Evolutionary conservation across 768 basidiomycete species (phyloP).

Genomic region (Lactifluus hygrophoroides): DNA sequence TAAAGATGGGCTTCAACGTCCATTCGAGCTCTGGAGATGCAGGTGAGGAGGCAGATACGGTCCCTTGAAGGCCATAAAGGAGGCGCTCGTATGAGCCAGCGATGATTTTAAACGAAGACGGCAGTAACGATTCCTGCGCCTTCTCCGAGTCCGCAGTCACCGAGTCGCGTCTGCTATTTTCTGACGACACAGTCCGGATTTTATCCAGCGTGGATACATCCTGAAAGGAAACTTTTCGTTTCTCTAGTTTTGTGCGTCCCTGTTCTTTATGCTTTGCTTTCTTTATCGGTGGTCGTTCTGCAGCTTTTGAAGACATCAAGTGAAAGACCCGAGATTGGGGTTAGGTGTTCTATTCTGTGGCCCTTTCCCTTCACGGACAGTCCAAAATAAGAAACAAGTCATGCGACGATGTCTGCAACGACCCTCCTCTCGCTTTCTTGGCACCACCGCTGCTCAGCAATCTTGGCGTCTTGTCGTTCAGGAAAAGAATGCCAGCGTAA

Average conservation of each 20-base stretch:
- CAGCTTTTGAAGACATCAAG: background rate
- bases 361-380: background rate
- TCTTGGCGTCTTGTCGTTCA: conserved; percentile 14
- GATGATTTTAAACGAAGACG: conserved; percentile 72
- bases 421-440: conserved; percentile 1
- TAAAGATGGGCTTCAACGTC: conserved; percentile 72
- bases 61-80: conserved; percentile 80
- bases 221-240: background rate
- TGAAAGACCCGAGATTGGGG: conserved; percentile 15
- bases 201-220: background rate
- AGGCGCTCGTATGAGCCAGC: conserved; percentile 96
- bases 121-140: conserved; percentile 25
- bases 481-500: conserved; percentile 35
- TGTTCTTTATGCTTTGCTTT: conserved; percentile 5
- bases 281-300: conserved; percentile 7
- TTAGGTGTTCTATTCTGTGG: conserved; percentile 6
- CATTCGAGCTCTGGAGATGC: conserved; percentile 26
- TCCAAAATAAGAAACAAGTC: too few relatives aligned
- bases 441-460: background rate
- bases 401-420: conserved; percentile 14
- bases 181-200: background rate
- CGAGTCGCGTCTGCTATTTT: conserved; percentile 24
- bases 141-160: conserved; percentile 16
- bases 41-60: conserved; percentile 32
- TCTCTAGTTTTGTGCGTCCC: background rate